Evolutionary conservation across 1,284 basidiomycete genomes (phyloP), one percentile per base, ranked within the genome.

Genomic region (Inonotus hispidus): DNA sequence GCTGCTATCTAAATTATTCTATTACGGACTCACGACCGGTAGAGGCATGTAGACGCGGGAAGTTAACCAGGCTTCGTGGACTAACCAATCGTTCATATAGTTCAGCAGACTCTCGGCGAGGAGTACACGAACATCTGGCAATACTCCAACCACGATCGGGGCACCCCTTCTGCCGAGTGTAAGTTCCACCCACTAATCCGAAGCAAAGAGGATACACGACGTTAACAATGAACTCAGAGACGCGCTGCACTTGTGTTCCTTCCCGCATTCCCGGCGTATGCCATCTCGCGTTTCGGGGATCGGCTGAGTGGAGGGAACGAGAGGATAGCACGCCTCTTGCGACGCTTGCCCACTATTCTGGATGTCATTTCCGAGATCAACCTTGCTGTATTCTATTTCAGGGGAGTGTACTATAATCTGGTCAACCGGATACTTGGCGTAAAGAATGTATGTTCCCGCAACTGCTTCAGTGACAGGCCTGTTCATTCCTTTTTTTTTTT

Each of bases 81-180:
- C 16, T 21, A 43, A 43, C 41, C 53, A 1, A 53, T 53, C 10
- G 13, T 53, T 46, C 35, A 21, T 49, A 35, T 67, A 89, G 93
- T 87, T 2, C 81, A 79, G 2, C 92, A 93, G 72, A 93, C 91
- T 1, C 78, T 95, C 0, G 93, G 93, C 14, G 93, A 96, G 72
- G 93, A 96, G 71, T 96, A 96, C 69, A 94, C 92, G 0, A 90
- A 92, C 68, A 88, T 92, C 35, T 88, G 92, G 82, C 83, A 88
- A 58, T 83, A 85, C 60, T 84, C 85, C 13, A 69, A 73, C 16
- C 72, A 69, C 47, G 71, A 71, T 11, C 65, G 69, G 11, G 68
- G 71, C 14, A 69, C 74, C 38, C 71, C 71, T 46, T 85, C 82
- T 13, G 74, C 82, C 19, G 70, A 64, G 43, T n/a, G 63, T 62